Percentiles rank a stretch among this genome's conserved stretches.
Evolutionary conservation across 2,329 filamentous ascomycete genomes (phyloP).

Genomic region (Colletotrichum gloeosporioides): DNA sequence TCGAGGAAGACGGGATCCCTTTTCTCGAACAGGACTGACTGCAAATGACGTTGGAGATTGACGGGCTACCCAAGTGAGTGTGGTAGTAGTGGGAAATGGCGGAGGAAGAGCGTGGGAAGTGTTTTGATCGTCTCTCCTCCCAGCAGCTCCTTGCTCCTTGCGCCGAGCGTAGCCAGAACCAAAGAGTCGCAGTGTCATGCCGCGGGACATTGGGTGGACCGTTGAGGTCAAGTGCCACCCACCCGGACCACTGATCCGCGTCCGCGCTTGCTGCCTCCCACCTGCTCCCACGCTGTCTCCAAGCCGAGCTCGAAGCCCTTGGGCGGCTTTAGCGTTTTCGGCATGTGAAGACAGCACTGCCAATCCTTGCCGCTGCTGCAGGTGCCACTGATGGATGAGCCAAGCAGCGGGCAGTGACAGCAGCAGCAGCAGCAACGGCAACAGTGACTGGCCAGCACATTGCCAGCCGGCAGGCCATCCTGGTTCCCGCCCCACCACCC

Average conservation of each 20-base stretch:
- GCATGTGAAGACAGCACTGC: constrained; percentile 14
- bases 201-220: constrained; percentile 6
- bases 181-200: constrained; percentile 12
- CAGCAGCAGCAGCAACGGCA: neutral
- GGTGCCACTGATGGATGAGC: neutral
- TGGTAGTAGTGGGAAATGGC: neutral
- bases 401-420: neutral
- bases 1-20: neutral
- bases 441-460: neutral
- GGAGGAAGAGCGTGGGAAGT: neutral
- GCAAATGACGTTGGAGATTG: constrained; percentile 9
- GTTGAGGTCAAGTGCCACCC: constrained; percentile 14
- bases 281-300: neutral
- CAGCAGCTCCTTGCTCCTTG: neutral
- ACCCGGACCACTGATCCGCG: neutral
- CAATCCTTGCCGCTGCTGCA: neutral
- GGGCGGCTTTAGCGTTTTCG: constrained; percentile 7
- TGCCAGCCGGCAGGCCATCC: neutral
- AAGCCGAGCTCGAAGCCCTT: constrained; percentile 3
- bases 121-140: neutral
- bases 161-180: neutral
- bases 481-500: neutral
- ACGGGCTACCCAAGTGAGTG: neutral
- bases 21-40: neutral
- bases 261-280: neutral